A percentile compares a stretch with the other conserved stretches of the same genome.
phyloP scores from a whole-genome alignment of 2,329 filamentous ascomycete species.

The Teratosphaeria viscida region DNA sequence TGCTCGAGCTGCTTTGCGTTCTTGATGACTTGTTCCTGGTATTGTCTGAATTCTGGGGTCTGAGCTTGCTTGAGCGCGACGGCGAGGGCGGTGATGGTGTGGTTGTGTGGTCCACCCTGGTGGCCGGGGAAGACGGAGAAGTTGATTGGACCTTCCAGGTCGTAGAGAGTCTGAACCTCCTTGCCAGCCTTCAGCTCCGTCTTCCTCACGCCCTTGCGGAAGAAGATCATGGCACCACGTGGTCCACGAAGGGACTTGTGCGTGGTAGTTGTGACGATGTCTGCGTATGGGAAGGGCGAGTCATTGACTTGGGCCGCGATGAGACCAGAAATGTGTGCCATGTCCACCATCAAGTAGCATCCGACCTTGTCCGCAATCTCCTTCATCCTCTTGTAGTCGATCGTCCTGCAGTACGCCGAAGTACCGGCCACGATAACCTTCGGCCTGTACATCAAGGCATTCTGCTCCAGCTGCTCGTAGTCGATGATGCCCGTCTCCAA shows the following conservation, averaged over 20 bases:
- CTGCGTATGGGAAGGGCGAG: slow-evolving; percentile 82
- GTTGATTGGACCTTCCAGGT: slow-evolving; percentile 94
- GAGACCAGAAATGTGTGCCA: slow-evolving; percentile 97
- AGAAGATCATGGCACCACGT: slow-evolving; percentile 99
- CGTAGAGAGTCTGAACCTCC: slow-evolving; percentile 62
- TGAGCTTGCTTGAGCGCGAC: slow-evolving; percentile 93
- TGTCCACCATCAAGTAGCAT: slow-evolving; percentile 91
- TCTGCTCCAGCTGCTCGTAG: slow-evolving; percentile 85
- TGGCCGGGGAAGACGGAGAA: slow-evolving; percentile 98
- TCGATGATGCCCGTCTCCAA: slow-evolving; percentile 91
- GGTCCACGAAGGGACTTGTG: slow-evolving; percentile 98
- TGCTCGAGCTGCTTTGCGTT: slow-evolving; percentile 88
- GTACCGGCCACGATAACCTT: slow-evolving; percentile 95
- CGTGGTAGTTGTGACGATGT: slow-evolving; percentile 96
- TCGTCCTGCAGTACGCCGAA: slow-evolving; percentile 94
- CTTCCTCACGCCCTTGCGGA: slow-evolving; percentile 89
- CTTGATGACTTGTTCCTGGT: slow-evolving; percentile 83
- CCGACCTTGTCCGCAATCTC: slow-evolving; percentile 89
- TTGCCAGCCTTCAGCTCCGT: slow-evolving; percentile 86
- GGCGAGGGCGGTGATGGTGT: slow-evolving; percentile 94
- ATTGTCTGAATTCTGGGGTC: slow-evolving; percentile 79
- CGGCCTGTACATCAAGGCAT: slow-evolving; percentile 83
- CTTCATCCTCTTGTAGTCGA: slow-evolving; percentile 94
- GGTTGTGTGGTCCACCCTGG: slow-evolving; percentile 97
- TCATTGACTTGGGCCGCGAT: slow-evolving; percentile 89